Percentiles rank a stretch among this genome's conserved stretches.
These are phyloP conservation scores for Trichoderma sp. DNA, from an alignment of 2,329 filamentous ascomycete genomes.

Conservation along the genomic window DNA sequence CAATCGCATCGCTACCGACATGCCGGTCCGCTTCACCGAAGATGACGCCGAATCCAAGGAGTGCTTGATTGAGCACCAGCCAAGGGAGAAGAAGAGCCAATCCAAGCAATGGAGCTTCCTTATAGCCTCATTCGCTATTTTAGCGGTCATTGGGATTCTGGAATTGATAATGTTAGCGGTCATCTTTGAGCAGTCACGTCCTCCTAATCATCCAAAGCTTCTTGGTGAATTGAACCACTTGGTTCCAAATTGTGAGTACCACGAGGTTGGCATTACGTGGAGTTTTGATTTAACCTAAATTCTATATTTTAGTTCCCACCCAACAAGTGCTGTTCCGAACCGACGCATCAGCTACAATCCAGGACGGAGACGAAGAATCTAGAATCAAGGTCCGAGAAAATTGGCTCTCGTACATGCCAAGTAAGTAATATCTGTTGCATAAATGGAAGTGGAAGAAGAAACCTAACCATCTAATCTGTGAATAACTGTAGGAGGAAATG, in stretches of 20 bases:
- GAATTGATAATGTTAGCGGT: not conserved
- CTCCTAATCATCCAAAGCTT: not conserved
- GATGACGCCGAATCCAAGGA: not conserved
- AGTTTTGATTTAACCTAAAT: not conserved
- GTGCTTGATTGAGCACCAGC: not conserved
- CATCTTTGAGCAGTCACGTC: not conserved
- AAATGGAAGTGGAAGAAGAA: not conserved
- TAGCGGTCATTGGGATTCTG: not conserved
- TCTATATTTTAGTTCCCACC: not conserved
- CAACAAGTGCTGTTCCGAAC: not conserved
- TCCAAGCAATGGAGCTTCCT: not conserved
- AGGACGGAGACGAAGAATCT: not conserved
- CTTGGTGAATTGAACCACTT: not conserved
- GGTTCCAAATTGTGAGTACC: not conserved
- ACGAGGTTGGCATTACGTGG: not conserved
- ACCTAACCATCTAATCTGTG: not conserved
- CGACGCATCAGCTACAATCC: not conserved
- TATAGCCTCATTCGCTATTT: not conserved
- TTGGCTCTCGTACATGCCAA: constrained; percentile 2
- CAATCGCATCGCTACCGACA: not conserved
- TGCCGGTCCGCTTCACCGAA: not conserved
- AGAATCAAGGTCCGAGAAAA: not conserved
- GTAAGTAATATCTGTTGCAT: not conserved
- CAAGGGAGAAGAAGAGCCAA: not conserved
- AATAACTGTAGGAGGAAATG: not conserved